These are phyloP conservation scores for Globisporangium polare DNA, from an alignment of 352 stramenopile species.

Conservation along the genomic window DNA sequence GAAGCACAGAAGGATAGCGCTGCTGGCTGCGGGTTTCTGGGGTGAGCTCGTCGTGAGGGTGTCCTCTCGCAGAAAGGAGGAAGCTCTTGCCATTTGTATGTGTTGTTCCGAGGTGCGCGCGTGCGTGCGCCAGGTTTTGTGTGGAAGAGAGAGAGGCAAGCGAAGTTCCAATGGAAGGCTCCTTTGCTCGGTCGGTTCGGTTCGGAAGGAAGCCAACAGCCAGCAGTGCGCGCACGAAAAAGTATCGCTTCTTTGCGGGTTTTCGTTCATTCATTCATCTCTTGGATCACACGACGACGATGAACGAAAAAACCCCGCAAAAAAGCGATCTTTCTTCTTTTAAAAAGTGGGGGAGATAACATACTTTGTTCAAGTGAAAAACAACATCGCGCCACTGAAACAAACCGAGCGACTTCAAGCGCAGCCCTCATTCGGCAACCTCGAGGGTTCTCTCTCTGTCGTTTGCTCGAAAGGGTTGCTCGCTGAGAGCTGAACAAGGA, in stretches of 20 bases:
- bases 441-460: too few relatives aligned
- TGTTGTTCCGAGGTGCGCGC: too few relatives aligned
- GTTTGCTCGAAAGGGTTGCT: background rate
- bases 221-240: background rate
- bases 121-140: too few relatives aligned
- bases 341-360: background rate
- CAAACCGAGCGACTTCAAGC: background rate
- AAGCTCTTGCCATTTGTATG: too few relatives aligned
- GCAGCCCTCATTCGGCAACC: background rate
- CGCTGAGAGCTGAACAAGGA: too few relatives aligned
- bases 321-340: background rate
- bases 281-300: too few relatives aligned
- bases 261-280: too few relatives aligned
- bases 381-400: background rate
- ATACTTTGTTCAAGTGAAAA: conserved; percentile 4
- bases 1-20: background rate
- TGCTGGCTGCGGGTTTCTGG: background rate
- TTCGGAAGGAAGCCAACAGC: background rate
- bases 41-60: background rate
- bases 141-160: too few relatives aligned
- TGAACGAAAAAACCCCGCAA: too few relatives aligned
- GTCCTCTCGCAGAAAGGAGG: too few relatives aligned
- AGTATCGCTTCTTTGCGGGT: too few relatives aligned
- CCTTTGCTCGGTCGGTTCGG: background rate
- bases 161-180: background rate